Percentiles rank a stretch among this genome's conserved stretches.
Evolutionary conservation across 352 stramenopile species (phyloP).

Genomic region (Globisporangium nodosum): DNA sequence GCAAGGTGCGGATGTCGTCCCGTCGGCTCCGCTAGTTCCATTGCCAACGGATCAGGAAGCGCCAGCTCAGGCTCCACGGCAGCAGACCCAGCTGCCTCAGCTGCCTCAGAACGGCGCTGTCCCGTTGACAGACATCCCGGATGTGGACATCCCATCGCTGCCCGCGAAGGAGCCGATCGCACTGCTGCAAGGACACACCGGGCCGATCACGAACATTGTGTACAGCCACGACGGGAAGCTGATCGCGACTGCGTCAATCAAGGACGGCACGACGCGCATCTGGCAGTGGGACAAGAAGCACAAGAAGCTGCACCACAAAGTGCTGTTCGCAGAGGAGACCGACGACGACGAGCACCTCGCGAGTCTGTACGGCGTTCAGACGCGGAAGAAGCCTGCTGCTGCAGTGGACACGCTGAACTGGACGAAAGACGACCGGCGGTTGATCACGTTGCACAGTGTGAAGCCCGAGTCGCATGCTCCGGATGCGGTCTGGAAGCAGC

Average conservation of each 20-base stretch:
- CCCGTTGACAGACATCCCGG: conserved; percentile 32
- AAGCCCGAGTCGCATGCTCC: conserved; percentile 47
- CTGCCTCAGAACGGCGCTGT: conserved; percentile 36
- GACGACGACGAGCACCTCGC: conserved; percentile 39
- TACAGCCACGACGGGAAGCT: conserved; percentile 90
- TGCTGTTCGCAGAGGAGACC: conserved; percentile 43
- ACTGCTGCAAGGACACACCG: conserved; percentile 84
- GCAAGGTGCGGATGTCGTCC: not conserved
- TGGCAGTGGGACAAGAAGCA: conserved; percentile 63
- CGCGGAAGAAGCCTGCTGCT: conserved; percentile 32
- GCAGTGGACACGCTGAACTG: conserved; percentile 63
- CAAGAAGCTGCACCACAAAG: conserved; percentile 43
- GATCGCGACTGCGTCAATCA: conserved; percentile 92
- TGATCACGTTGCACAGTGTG: conserved; percentile 67
- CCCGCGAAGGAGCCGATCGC: conserved; percentile 50
- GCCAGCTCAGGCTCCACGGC: conserved; percentile 5
- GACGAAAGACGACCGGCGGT: conserved; percentile 50
- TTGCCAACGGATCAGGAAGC: not conserved
- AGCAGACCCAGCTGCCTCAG: conserved; percentile 42
- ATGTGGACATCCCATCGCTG: conserved; percentile 34
- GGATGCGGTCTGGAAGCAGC: conserved; percentile 49
- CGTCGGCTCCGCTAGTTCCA: not conserved
- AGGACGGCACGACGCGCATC: conserved; percentile 84
- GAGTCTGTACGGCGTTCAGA: conserved; percentile 36
- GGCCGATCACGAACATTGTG: conserved; percentile 91